Base-by-base conservation (phyloP, 2,329 filamentous ascomycete genomes). In the Apiospora rasikravindrae region DNA sequence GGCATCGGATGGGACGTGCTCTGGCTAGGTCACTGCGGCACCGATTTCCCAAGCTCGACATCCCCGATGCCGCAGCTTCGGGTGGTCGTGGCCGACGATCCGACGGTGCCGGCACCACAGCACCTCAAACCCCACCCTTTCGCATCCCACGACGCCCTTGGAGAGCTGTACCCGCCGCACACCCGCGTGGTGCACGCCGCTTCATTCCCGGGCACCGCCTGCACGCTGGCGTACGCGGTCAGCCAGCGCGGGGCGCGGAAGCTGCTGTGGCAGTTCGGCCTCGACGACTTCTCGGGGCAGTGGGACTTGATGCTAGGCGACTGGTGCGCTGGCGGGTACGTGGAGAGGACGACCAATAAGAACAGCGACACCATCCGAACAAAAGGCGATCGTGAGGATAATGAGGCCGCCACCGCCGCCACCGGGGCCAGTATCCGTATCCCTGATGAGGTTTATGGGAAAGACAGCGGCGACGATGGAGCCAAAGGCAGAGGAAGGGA, bases 1-100 rank as follows among this genome's bases (percentile, higher is more conserved):
- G 68, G 68, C 1, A 76, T 81, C 42, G 74, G 80, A 26, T 83
- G 82, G 82, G 82, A 83, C 70, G 69, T 84, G 24, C 74, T 83
- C 11, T 82, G 80, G 81, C 77, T 82, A 2, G 82, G 82, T 0
- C 82, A 84, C 73, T 84, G 83, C 70, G 80, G 78, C 40, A 71
- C 73, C 51, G 72, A 57, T 2, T 74, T 74, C 19, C 73, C 73
- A 0, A 69, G 73, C 53, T 49, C 70, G 2, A 49, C 64, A 0
- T 57, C 69, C 64, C 47, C 72, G 19, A 42, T 73, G n/a, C 71
- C 73, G 26, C 67, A 37, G 14, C 64, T 70, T 64, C 73, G 72
- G 26, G 71, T 72, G n/a, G 72, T 72, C 0, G 49, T 74, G 11
- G 49, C 70, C 0, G 47, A 72, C 16, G 73, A 74, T 29, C 69